Evolutionary conservation across 768 basidiomycete species (phyloP).

Genomic region (Exidia glandulosa): DNA sequence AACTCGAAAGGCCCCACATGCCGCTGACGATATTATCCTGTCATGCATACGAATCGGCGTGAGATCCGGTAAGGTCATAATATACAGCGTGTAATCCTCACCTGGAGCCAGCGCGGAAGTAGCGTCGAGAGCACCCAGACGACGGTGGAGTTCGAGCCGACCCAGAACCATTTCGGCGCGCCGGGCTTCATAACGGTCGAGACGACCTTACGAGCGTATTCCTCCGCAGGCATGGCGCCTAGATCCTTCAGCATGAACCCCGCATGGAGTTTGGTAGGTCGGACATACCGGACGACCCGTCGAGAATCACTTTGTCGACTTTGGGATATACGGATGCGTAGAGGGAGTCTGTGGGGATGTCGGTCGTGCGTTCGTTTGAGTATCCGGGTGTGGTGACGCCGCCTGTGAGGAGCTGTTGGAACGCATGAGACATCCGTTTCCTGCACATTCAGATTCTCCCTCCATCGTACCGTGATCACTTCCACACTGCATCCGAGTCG

Average conservation of each 20-base stretch:
- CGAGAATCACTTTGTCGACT: neutral
- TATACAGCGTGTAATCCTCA: too few species aligned
- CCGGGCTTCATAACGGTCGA: neutral
- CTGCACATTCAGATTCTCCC: too few species aligned
- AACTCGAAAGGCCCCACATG: too few species aligned
- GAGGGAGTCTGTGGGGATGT: conserved; percentile 1
- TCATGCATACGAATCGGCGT: too few species aligned
- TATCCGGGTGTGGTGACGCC: conserved; percentile 3
- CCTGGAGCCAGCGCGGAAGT: neutral
- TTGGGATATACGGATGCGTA: conserved; percentile 3
- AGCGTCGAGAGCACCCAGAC: neutral
- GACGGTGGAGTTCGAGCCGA: neutral
- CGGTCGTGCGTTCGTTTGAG: neutral
- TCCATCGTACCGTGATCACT: conserved; percentile 6
- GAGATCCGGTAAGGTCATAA: too few species aligned
- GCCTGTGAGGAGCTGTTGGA: conserved; percentile 2
- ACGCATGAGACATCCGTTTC: neutral
- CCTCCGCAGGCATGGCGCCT: neutral
- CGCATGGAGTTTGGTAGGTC: neutral
- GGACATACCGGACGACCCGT: neutral
- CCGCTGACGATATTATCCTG: too few species aligned
- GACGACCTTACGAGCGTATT: conserved; percentile 4
- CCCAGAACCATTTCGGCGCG: neutral
- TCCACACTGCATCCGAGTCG: conserved; percentile 2
- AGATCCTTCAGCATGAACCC: neutral